These are phyloP conservation scores for Exophiala mesophila DNA, from an alignment of 2,329 filamentous ascomycete species.

Conservation along the genomic window DNA sequence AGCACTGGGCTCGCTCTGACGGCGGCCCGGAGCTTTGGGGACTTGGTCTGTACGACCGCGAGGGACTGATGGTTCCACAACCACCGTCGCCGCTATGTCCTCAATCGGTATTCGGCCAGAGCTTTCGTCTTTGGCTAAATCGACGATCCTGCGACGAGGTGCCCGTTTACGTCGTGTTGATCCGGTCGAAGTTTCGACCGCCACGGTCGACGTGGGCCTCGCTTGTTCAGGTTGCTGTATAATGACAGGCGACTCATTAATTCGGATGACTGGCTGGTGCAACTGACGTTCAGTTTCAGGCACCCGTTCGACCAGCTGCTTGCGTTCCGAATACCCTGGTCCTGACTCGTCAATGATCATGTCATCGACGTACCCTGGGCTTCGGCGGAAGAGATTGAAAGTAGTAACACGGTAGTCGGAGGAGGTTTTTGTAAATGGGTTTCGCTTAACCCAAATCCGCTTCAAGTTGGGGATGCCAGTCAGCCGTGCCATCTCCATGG, in stretches of 20 bases:
- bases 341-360: conserved; percentile 80
- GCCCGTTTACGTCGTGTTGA: conserved; percentile 43
- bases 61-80: not conserved
- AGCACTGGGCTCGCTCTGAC: conserved; percentile 53
- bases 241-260: conserved; percentile 15
- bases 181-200: conserved; percentile 21
- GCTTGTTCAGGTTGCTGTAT: conserved; percentile 11
- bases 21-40: not conserved
- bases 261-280: conserved; percentile 37
- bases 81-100: conserved; percentile 15
- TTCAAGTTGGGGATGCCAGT: conserved; percentile 86
- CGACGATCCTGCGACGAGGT: conserved; percentile 54
- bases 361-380: conserved; percentile 85
- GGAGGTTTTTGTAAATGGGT: conserved; percentile 86
- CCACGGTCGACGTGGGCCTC: conserved; percentile 4
- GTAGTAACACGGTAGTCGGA: conserved; percentile 80
- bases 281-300: conserved; percentile 66
- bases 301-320: conserved; percentile 74
- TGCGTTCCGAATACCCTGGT: conserved; percentile 79
- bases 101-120: conserved; percentile 15
- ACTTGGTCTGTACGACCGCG: not conserved
- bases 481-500: conserved; percentile 80
- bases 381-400: conserved; percentile 91
- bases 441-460: conserved; percentile 88
- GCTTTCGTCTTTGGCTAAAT: conserved; percentile 48